Conservation (phyloP, 2,329 filamentous ascomycete species). For the Colletotrichum sublineola region DNA sequence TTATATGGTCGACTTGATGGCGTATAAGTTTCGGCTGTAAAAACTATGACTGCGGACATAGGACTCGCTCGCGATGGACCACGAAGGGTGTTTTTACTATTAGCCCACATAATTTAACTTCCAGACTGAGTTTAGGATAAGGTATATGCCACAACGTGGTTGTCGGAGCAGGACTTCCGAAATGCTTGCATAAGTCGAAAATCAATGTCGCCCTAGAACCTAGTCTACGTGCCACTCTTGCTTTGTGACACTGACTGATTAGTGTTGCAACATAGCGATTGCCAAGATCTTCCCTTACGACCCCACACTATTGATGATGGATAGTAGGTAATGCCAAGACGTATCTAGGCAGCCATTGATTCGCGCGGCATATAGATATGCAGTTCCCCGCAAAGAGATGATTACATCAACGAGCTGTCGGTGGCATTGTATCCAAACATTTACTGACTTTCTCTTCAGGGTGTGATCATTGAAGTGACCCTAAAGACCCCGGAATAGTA, state of each 20-base stretch:
- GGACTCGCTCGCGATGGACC: background rate
- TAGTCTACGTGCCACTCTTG: background rate
- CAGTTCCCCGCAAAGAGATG: background rate
- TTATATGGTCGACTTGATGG: background rate
- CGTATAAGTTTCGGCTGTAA: too few species aligned
- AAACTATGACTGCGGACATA: background rate
- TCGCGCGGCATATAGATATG: background rate
- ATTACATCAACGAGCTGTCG: background rate
- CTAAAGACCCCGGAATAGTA: background rate
- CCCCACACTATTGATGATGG: background rate
- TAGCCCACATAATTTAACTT: too few species aligned
- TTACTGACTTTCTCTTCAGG: background rate
- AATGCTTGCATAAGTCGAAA: background rate
- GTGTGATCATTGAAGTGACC: background rate
- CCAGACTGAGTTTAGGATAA: too few species aligned
- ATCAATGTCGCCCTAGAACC: background rate
- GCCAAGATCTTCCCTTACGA: background rate
- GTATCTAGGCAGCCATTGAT: background rate
- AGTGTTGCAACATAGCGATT: background rate
- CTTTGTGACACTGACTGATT: background rate
- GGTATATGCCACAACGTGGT: too few species aligned
- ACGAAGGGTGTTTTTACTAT: background rate
- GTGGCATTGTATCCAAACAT: background rate
- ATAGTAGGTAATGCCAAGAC: background rate
- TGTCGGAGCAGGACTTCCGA: too few species aligned